A percentile compares a stretch with the other conserved stretches of the same genome.
These are phyloP conservation scores for Aureobasidium uvarum DNA, from an alignment of 2,329 filamentous ascomycete genomes.

Conservation along the genomic window DNA sequence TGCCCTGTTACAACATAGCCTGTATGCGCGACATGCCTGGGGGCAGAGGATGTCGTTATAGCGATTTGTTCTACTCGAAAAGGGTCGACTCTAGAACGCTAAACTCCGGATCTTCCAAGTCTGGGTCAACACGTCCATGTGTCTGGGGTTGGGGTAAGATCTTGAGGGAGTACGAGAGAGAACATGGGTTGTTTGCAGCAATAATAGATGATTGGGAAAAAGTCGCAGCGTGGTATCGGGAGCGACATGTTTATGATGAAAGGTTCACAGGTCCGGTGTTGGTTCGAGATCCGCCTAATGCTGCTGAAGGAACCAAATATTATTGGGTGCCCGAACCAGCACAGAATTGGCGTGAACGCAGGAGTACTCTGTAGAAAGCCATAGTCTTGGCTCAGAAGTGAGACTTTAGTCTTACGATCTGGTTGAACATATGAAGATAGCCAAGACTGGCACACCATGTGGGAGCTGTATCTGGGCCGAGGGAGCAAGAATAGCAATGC, in stretches of 20 bases:
- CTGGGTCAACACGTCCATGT: neutral
- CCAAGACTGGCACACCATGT: too few species aligned
- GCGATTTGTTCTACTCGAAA: neutral
- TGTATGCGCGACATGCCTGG: neutral
- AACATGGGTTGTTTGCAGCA: neutral
- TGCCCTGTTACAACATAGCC: neutral
- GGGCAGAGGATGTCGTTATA: neutral
- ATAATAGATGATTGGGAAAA: neutral
- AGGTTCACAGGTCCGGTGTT: neutral
- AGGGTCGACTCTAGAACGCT: too few species aligned
- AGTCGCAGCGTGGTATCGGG: neutral
- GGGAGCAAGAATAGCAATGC: too few species aligned
- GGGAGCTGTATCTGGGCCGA: too few species aligned
- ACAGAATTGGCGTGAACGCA: neutral
- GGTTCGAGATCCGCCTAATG: neutral
- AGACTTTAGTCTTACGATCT: neutral
- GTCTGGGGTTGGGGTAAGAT: neutral
- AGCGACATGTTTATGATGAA: neutral
- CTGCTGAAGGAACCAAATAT: neutral
- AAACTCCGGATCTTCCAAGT: too few species aligned
- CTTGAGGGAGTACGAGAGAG: neutral
- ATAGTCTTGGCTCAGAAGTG: neutral
- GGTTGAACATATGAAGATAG: too few species aligned
- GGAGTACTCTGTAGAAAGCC: neutral
- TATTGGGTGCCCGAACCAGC: neutral